Evolutionary conservation across 306 rosid genomes (phyloP).

Genomic region (Clitoria ternatea): DNA sequence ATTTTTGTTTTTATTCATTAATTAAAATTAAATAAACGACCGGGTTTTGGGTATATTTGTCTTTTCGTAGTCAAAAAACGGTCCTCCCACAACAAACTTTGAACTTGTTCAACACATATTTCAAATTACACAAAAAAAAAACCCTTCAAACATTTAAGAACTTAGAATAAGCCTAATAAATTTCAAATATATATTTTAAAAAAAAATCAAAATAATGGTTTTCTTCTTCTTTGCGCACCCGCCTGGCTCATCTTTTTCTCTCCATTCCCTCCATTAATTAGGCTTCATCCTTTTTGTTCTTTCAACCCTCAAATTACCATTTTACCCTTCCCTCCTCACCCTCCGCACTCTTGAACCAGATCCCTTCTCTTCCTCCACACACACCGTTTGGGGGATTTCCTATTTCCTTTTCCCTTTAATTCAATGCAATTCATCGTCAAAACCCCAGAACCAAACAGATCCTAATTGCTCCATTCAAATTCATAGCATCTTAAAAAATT

Average conservation of each 20-base stretch:
- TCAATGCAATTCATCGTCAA: neutral
- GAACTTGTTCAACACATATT: no score
- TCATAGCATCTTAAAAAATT: neutral
- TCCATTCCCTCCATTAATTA: neutral
- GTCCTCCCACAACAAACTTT: no score
- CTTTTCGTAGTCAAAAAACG: no score
- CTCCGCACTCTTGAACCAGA: constrained; percentile 22
- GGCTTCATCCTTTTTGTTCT: no score
- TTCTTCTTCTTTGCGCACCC: constrained; percentile 18
- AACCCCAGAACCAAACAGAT: neutral
- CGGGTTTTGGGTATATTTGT: no score
- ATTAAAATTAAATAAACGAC: no score
- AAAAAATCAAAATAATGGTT: neutral
- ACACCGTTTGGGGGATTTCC: neutral
- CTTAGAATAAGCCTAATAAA: no score
- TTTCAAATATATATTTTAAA: no score
- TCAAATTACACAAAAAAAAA: no score
- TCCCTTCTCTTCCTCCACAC: constrained; percentile 21
- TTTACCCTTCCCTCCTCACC: constrained; percentile 24
- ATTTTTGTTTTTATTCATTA: no score
- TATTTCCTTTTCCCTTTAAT: neutral
- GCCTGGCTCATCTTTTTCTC: neutral
- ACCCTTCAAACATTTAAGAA: no score
- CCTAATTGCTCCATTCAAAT: neutral
- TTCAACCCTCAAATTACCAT: no score